Evolutionary conservation across 179 eudicot species (phyloP).

Genomic region (Nepenthes alata): DNA sequence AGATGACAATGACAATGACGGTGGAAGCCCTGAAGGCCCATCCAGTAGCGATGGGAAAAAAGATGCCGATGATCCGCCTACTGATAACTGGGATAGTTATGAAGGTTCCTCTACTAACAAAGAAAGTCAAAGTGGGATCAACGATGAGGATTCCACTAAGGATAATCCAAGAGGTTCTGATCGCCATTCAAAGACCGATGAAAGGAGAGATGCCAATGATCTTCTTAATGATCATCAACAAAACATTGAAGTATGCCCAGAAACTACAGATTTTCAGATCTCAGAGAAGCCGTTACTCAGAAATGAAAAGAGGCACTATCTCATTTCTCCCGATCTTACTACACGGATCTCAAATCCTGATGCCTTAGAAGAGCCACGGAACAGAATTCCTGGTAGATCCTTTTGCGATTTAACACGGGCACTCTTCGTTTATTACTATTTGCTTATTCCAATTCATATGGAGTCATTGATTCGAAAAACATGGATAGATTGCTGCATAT

Average conservation of each 20-base stretch:
- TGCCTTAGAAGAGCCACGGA: constrained; percentile 12
- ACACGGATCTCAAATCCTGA: constrained; percentile 6
- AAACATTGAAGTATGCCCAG: constrained; percentile 19
- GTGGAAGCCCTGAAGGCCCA: constrained; percentile 22
- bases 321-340: constrained; percentile 1
- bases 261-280: constrained; percentile 14
- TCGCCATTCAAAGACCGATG: constrained; percentile 13
- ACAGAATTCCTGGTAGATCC: constrained; percentile 10
- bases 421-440: constrained; percentile 13
- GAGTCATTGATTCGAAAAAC: constrained; percentile 18
- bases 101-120: constrained; percentile 10
- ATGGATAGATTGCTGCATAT: constrained; percentile 18
- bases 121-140: not conserved
- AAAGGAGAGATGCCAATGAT: constrained; percentile 4
- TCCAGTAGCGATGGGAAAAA: constrained; percentile 16
- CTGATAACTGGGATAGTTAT: constrained; percentile 13
- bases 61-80: constrained; percentile 20
- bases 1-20: constrained; percentile 7
- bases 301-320: constrained; percentile 4
- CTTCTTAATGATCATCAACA: constrained; percentile 16
- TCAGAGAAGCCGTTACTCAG: constrained; percentile 14
- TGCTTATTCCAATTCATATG: constrained; percentile 12
- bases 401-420: constrained; percentile 9
- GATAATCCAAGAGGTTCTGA: constrained; percentile 24
- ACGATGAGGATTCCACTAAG: constrained; percentile 12